Evolutionary conservation across 2,329 filamentous ascomycete species (phyloP), one percentile per base, ranked within the genome.

Genomic region (Aspergillus fructus): DNA sequence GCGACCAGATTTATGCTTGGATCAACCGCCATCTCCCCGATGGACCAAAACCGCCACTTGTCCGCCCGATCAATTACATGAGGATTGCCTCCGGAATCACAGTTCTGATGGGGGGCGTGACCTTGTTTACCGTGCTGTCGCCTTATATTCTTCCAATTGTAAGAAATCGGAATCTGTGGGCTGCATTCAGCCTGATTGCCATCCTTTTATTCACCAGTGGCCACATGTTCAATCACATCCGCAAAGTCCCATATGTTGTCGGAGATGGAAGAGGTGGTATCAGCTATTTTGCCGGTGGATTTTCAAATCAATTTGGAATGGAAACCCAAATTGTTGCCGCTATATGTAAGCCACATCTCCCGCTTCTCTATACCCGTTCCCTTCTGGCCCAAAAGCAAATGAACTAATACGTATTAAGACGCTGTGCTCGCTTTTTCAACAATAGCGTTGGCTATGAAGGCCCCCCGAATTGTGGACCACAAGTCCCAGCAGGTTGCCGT

Each of bases 171-270:
- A 97, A 96, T 69, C 78, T 97, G 17, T 99, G 94, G 94, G 93
- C 93, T 23, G 91, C 90, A 21, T 76, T 96, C 68, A 96, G 90
- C 75, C 80, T 99, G 65, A 92, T 97, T 68, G 82, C 87, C 13
- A 93, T 99, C 62, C 84, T 99, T 42, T 81, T 97, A 57, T 99
- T 97, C 78, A 97, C 89, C 47, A 94, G 90, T 67, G 96, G 94
- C 40, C 93, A 97, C 77, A 99, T 99, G 96, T 99, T 96, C 83
- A 99, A 97, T 76, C 93, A 97, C 71, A 99, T 99, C 71, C 86
- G 96, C 66, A 93, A 94, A 74, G 91, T 96, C 3, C 94, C 94
- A 3, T 99, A 99, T 68, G 91, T 97, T 33, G 83, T 87, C 42
- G 90, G 89, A 42, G 87, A 97, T 71, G 91, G 91, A 39, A 86